Evolutionary conservation across 441 rosid genomes (phyloP).

Genomic region (Jatropha multifida): DNA sequence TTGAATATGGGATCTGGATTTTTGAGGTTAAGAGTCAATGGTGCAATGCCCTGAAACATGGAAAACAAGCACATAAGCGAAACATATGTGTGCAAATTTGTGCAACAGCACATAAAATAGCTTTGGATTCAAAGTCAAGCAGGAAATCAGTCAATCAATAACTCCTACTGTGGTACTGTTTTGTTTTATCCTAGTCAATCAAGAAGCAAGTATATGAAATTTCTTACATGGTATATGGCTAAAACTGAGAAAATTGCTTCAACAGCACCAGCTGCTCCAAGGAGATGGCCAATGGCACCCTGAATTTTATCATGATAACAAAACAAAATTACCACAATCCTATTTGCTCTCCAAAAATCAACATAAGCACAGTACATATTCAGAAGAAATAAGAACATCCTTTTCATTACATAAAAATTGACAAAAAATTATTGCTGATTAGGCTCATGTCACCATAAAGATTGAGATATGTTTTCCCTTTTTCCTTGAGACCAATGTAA

Average conservation of each 20-base stretch:
- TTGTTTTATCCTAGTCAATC: slow-evolving; percentile 6
- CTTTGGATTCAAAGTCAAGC: not conserved
- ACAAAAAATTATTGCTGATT: not conserved
- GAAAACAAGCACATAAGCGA: not conserved
- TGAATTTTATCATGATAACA: slow-evolving; percentile 21
- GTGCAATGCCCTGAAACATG: slow-evolving; percentile 78
- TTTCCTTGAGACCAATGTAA: not conserved
- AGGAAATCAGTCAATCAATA: not conserved
- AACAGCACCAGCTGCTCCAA: slow-evolving; percentile 97
- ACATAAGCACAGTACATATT: not conserved
- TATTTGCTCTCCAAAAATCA: not conserved
- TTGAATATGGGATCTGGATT: slow-evolving; percentile 81
- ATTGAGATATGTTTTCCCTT: not conserved
- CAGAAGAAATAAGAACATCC: not conserved
- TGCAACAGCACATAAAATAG: not conserved
- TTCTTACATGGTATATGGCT: slow-evolving; percentile 65
- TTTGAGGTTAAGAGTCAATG: slow-evolving; percentile 69
- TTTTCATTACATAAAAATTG: not conserved
- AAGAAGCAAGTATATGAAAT: slow-evolving; percentile 14
- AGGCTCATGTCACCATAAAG: not conserved
- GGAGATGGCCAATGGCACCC: slow-evolving; percentile 98
- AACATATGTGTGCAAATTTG: not conserved
- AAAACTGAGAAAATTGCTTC: slow-evolving; percentile 82
- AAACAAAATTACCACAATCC: not conserved
- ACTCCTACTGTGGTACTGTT: not conserved